These are phyloP conservation scores for Patellifolia procumbens DNA, from an alignment of 179 eudicot species.

Conservation along the genomic window DNA sequence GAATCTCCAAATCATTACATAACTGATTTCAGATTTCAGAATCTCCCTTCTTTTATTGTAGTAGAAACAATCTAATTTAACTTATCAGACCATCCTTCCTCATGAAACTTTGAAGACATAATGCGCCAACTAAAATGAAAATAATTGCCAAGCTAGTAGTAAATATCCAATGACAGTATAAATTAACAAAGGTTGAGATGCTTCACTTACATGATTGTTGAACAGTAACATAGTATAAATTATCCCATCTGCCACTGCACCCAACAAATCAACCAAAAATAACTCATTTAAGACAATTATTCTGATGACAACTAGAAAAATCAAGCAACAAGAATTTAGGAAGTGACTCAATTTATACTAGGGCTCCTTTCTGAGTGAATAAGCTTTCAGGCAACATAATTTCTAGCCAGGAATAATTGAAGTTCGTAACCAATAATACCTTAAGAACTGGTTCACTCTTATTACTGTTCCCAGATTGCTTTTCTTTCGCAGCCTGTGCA, in stretches of 20 bases:
- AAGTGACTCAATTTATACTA: not conserved
- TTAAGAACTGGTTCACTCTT: constrained; percentile 79
- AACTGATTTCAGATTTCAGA: not conserved
- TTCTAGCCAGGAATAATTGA: not conserved
- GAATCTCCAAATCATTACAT: not conserved
- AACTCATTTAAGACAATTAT: not conserved
- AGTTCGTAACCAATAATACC: constrained; percentile 37
- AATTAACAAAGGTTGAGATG: not conserved
- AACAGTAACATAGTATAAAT: constrained; percentile 10
- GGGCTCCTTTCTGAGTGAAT: not conserved
- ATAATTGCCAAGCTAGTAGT: not conserved
- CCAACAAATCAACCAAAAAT: constrained; percentile 24
- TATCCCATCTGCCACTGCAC: constrained; percentile 94
- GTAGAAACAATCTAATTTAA: not conserved
- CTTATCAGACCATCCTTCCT: no score
- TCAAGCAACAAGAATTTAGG: not conserved
- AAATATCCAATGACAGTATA: not conserved
- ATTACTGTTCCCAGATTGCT: constrained; percentile 52
- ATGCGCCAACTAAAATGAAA: not conserved
- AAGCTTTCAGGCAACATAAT: not conserved
- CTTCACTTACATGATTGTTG: constrained; percentile 37
- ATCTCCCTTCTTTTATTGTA: not conserved
- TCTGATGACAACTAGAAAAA: not conserved
- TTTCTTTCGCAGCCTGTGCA: constrained; percentile 73
- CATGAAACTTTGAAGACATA: not conserved